Evolutionary conservation across 2,329 filamentous ascomycete genomes (phyloP).

Genomic region (Grosmannia penicillata): DNA sequence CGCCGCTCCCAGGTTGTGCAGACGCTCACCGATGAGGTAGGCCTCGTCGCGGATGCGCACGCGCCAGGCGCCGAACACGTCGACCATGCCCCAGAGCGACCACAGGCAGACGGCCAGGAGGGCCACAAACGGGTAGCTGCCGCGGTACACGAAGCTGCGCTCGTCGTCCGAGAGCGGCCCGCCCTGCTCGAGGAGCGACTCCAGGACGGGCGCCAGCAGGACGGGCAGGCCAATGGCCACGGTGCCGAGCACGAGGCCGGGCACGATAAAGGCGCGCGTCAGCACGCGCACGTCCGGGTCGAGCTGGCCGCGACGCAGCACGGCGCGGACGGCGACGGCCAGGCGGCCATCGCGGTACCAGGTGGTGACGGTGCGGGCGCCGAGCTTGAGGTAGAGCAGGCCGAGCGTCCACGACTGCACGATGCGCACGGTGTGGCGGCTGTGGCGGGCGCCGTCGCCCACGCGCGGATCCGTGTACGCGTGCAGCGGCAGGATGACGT

Average conservation of each 20-base stretch:
- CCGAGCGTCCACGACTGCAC: slow-evolving; percentile 92
- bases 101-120: slow-evolving; percentile 31
- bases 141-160: slow-evolving; percentile 29
- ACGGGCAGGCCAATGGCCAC: slow-evolving; percentile 52
- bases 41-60: slow-evolving; percentile 81
- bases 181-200: slow-evolving; percentile 17
- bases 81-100: slow-evolving; percentile 34
- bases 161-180: slow-evolving; percentile 12
- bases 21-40: slow-evolving; percentile 82
- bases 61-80: slow-evolving; percentile 61
- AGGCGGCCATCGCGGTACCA: slow-evolving; percentile 56
- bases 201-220: slow-evolving; percentile 37
- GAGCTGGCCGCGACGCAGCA: slow-evolving; percentile 61
- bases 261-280: slow-evolving; percentile 77
- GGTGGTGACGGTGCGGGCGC: slow-evolving; percentile 51
- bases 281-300: slow-evolving; percentile 66
- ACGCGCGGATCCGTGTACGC: slow-evolving; percentile 47
- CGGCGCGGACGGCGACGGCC: slow-evolving; percentile 57
- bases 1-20: slow-evolving; percentile 71
- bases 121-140: slow-evolving; percentile 56
- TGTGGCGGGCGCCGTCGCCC: slow-evolving; percentile 15
- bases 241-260: slow-evolving; percentile 46
- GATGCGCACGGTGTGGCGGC: slow-evolving; percentile 60
- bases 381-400: slow-evolving; percentile 76
- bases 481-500: slow-evolving; percentile 74